Evolutionary conservation across 1,139 yeast genomes (phyloP).

Genomic region (Kazachstania sp.): DNA sequence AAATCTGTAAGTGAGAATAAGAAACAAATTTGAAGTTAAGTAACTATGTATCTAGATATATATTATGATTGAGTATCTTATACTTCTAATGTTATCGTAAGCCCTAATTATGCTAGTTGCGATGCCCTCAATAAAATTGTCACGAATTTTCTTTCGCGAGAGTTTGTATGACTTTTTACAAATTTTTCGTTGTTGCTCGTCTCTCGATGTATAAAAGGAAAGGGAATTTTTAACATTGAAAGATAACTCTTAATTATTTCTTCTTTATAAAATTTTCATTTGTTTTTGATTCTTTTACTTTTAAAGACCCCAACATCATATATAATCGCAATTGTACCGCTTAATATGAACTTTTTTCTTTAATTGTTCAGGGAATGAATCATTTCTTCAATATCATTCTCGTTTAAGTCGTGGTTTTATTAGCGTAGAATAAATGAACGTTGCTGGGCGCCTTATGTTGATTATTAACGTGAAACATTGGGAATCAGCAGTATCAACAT

Average conservation of each 20-base stretch:
- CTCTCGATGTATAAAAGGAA: not conserved
- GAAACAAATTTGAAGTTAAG: not conserved
- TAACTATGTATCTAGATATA: not conserved
- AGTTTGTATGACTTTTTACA: not conserved
- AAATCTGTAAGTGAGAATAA: not conserved
- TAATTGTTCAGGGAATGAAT: constrained; percentile 11
- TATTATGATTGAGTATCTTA: no score
- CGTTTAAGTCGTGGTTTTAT: constrained; percentile 17
- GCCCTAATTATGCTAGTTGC: no score
- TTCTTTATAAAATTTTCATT: not conserved
- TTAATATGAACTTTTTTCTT: constrained; percentile 8
- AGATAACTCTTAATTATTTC: not conserved
- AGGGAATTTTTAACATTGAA: not conserved
- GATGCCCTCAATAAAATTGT: no score
- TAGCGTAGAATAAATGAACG: constrained; percentile 34
- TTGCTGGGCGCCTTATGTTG: constrained; percentile 41
- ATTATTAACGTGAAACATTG: constrained; percentile 30
- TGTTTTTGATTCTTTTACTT: no score
- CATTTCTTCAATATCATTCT: constrained; percentile 11
- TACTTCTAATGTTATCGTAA: no score
- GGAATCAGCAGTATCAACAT: constrained; percentile 39
- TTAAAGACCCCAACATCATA: constrained; percentile 21
- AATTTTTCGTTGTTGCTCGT: not conserved
- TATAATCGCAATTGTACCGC: constrained; percentile 14
- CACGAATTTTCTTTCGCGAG: not conserved